A percentile compares a stretch with the other conserved stretches of the same genome.
Evolutionary conservation across 495 filamentous ascomycete species (phyloP).

Genomic region (Aspergillus campestris): DNA sequence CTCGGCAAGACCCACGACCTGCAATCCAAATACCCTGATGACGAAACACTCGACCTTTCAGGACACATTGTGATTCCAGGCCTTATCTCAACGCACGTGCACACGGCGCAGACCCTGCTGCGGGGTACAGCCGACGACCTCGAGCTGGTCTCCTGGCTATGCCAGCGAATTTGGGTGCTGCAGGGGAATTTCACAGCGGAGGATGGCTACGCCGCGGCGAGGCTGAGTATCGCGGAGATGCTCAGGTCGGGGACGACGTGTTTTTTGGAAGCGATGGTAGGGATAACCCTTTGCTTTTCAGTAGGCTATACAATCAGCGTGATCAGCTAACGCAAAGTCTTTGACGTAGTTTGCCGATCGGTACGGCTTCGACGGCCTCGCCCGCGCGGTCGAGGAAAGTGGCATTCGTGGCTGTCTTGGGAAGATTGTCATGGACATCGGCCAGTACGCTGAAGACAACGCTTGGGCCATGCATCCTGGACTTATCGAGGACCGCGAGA

Average conservation of each 20-base stretch:
- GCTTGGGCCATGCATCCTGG: constrained; percentile 45
- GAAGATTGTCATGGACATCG: constrained; percentile 32
- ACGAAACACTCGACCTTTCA: constrained; percentile 24
- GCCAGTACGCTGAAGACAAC: constrained; percentile 34
- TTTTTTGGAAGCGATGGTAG: constrained; percentile 43
- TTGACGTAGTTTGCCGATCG: constrained; percentile 34
- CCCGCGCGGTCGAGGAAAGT: constrained; percentile 37
- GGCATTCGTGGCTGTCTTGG: constrained; percentile 42
- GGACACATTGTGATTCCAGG: constrained; percentile 41
- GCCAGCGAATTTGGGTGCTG: constrained; percentile 40
- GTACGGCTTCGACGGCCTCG: constrained; percentile 39
- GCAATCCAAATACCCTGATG: constrained; percentile 14
- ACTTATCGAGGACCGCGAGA: constrained; percentile 36
- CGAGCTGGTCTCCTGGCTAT: constrained; percentile 38
- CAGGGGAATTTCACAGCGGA: constrained; percentile 36
- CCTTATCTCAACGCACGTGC: constrained; percentile 41
- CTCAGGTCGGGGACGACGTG: constrained; percentile 43
- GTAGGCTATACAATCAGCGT: neutral
- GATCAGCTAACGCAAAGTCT: neutral
- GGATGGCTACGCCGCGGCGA: constrained; percentile 40
- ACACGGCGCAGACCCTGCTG: constrained; percentile 40
- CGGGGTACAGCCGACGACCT: constrained; percentile 42
- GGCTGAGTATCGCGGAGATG: constrained; percentile 43
- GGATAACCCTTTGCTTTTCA: neutral
- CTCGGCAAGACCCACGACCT: constrained; percentile 31